phyloP scores from a whole-genome alignment of 352 stramenopile genomes.

The Phytopythium oedochilum region DNA sequence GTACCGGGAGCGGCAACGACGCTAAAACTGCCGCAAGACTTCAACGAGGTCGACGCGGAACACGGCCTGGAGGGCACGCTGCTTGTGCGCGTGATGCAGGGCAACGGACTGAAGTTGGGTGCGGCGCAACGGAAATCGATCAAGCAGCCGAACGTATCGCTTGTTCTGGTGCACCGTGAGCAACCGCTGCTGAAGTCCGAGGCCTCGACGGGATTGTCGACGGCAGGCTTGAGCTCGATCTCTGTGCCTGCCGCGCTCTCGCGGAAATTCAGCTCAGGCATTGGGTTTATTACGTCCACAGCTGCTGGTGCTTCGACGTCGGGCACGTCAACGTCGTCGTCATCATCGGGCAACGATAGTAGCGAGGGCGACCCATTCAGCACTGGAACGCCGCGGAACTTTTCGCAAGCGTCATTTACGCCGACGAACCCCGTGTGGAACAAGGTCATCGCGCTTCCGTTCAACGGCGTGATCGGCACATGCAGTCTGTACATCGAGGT shows the following conservation, averaged over 20 bases:
- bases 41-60: conserved; percentile 84
- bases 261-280: conserved; percentile 63
- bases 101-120: conserved; percentile 68
- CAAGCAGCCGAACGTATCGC: conserved; percentile 58
- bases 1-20: conserved; percentile 79
- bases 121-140: conserved; percentile 62
- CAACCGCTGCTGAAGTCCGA: conserved; percentile 33
- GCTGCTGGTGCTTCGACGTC: conserved; percentile 4
- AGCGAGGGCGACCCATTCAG: conserved; percentile 39
- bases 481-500: conserved; percentile 76
- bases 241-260: conserved; percentile 66
- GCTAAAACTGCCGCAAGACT: conserved; percentile 84
- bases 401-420: conserved; percentile 46
- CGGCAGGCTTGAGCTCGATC: conserved; percentile 38
- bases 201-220: conserved; percentile 5
- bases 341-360: conserved; percentile 1
- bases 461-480: conserved; percentile 69
- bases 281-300: conserved; percentile 44
- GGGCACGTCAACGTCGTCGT: not conserved
- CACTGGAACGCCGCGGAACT: conserved; percentile 54
- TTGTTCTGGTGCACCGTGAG: conserved; percentile 60
- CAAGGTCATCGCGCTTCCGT: conserved; percentile 68
- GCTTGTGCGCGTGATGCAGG: conserved; percentile 79
- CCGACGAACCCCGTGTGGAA: conserved; percentile 83
- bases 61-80: conserved; percentile 62